Evolutionary conservation across 2,329 filamentous ascomycete species (phyloP).

Genomic region (Aureobasidium sp.): DNA sequence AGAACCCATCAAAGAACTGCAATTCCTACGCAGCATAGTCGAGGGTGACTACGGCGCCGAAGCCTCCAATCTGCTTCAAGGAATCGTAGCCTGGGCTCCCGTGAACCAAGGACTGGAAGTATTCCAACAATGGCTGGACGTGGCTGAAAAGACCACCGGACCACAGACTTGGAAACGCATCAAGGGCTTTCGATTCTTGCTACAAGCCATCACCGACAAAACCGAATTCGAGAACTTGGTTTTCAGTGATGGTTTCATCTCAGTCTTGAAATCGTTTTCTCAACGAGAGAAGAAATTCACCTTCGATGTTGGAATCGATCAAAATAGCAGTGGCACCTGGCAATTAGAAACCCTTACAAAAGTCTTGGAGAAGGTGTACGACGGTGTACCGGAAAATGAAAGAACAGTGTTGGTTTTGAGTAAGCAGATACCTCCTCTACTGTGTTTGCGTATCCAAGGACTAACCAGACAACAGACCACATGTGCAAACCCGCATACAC

Average conservation of each 20-base stretch:
- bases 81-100: constrained; percentile 79
- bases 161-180: constrained; percentile 55
- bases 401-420: constrained; percentile 63
- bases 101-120: constrained; percentile 54
- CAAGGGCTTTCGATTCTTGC: constrained; percentile 71
- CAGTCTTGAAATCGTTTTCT: constrained; percentile 50
- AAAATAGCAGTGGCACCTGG: constrained; percentile 63
- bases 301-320: constrained; percentile 82
- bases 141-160: constrained; percentile 54
- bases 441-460: background rate
- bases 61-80: constrained; percentile 52
- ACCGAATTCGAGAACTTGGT: constrained; percentile 28
- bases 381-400: constrained; percentile 49
- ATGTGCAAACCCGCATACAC: constrained; percentile 81
- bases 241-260: constrained; percentile 25
- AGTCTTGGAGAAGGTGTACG: constrained; percentile 44
- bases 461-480: constrained; percentile 53
- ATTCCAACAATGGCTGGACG: constrained; percentile 56
- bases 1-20: constrained; percentile 62
- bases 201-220: constrained; percentile 48
- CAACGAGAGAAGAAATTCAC: constrained; percentile 50
- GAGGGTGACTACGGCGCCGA: constrained; percentile 32
- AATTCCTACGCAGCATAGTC: constrained; percentile 58
- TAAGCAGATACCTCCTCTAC: constrained; percentile 23
- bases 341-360: constrained; percentile 34